Base-by-base conservation (phyloP, 495 filamentous ascomycete species). In the Schizothecium vesticola region DNA sequence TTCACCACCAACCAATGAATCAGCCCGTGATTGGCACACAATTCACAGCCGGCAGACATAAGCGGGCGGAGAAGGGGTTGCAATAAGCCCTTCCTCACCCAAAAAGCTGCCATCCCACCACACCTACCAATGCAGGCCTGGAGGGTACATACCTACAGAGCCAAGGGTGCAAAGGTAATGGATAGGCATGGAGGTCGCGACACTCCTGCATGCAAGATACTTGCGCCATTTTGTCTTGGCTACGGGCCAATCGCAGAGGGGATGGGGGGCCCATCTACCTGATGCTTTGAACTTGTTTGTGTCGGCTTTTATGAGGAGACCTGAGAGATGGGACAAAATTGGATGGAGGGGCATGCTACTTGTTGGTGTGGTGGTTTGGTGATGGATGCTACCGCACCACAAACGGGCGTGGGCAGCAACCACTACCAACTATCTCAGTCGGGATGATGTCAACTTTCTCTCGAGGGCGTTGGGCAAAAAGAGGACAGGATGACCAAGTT, bases 181-280 rank as follows among this genome's bases (percentile, higher is more conserved):
- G 33, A 1, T 16, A 36, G 12, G n/a, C 13, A 33, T 67, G 56
- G 22, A 59, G 64, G 55, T 66, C 43, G 33, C 65, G 61, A 22
- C 55, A 59, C 56, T 65, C 22, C 67, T 69, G 62, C 67, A 69
- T 64, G 62, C 56, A 59, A 62, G 24, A 66, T 12, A 57, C 33
- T 66, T 70, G 68, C 63, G 68, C 63, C 63, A 66, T 66, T 70
- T 69, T 63, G 56, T 61, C 67, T 31, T 69, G 67, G 56, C 28
- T 22, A 43, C 59, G 60, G 43, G 26, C 59, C 66, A 67, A 67
- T 65, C 5, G 43, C 19, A 51, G 1, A 51, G 2, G 43, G 16
- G 43, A n/a, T n/a, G 43, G 43, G 43, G 12, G 43, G 16, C 19
- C 16, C 43, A 51, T 51, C 43, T 51, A 51, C 16, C 43, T 16